phyloP scores from a whole-genome alignment of 2,329 filamentous ascomycete genomes.

The Triangularia setosa region DNA sequence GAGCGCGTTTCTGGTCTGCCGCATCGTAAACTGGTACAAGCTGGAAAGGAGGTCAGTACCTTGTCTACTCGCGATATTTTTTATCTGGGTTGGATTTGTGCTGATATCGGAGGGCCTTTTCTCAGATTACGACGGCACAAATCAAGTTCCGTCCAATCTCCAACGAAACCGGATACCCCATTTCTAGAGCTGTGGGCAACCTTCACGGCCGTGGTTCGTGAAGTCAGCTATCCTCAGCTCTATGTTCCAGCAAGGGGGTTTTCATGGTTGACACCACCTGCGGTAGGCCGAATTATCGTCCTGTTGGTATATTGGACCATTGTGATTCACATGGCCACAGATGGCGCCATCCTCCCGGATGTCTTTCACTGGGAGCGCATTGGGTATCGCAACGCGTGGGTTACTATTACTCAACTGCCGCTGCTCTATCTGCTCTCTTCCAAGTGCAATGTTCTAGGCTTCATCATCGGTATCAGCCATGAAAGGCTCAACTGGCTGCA shows the following conservation, averaged over 20 bases:
- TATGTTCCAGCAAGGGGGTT: conserved; percentile 44
- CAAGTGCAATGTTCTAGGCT: conserved; percentile 57
- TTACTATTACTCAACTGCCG: conserved; percentile 61
- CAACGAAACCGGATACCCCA: conserved; percentile 48
- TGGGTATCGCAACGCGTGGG: conserved; percentile 65
- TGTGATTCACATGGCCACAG: conserved; percentile 54
- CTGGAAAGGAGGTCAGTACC: conserved; percentile 39
- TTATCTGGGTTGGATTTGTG: background rate
- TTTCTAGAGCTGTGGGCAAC: conserved; percentile 55
- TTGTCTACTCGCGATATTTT: background rate
- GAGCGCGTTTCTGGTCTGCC: conserved; percentile 39
- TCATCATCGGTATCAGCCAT: conserved; percentile 59
- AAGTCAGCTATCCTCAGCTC: conserved; percentile 53
- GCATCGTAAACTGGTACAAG: conserved; percentile 42
- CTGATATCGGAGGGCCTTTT: background rate
- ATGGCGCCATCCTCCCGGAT: conserved; percentile 47
- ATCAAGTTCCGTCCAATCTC: conserved; percentile 42
- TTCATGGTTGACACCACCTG: conserved; percentile 56
- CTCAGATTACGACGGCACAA: conserved; percentile 45
- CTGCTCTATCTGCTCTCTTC: conserved; percentile 60
- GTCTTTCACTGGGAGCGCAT: conserved; percentile 60
- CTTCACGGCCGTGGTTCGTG: conserved; percentile 52
- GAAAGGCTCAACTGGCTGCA: conserved; percentile 72
- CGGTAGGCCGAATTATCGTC: conserved; percentile 52
- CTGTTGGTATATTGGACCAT: conserved; percentile 56